Evolutionary conservation across 192 early-diverging fungal species (phyloP).

Genomic region (Kickxella alabastrina): DNA sequence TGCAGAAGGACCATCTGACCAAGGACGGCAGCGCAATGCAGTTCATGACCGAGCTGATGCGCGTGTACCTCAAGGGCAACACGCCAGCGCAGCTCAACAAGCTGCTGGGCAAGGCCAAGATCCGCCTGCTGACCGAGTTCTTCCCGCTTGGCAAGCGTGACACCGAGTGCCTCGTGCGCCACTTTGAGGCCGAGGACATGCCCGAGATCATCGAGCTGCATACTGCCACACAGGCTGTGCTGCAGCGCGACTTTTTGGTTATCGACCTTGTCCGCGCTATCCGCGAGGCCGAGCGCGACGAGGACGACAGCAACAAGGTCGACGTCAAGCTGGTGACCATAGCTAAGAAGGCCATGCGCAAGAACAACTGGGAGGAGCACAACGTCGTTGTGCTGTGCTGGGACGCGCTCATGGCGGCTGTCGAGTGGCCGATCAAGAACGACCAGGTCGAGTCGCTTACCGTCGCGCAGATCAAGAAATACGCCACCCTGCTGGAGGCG

Average conservation of each 20-base stretch:
- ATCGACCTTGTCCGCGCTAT: conserved; percentile 60
- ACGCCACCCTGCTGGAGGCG: conserved; percentile 67
- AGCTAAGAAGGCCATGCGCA: conserved; percentile 25
- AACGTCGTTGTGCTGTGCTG: conserved; percentile 76
- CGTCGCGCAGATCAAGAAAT: conserved; percentile 60
- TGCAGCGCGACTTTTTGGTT: conserved; percentile 64
- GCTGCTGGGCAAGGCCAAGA: conserved; percentile 62
- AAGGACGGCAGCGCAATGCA: conserved; percentile 83
- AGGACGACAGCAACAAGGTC: conserved; percentile 6
- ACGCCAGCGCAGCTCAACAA: conserved; percentile 71
- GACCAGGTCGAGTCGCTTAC: conserved; percentile 83
- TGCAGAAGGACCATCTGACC: conserved; percentile 92
- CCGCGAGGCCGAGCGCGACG: conserved; percentile 27
- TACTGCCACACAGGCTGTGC: conserved; percentile 65
- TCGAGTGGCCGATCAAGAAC: conserved; percentile 73
- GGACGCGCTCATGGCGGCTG: conserved; percentile 73
- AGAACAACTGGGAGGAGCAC: conserved; percentile 66
- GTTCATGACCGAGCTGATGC: conserved; percentile 81
- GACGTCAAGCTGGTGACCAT: conserved; percentile 25
- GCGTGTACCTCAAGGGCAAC: conserved; percentile 74
- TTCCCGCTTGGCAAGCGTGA: conserved; percentile 90
- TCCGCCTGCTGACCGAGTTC: conserved; percentile 76
- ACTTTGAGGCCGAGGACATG: conserved; percentile 92
- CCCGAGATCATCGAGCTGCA: conserved; percentile 81
- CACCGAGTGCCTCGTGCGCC: conserved; percentile 81